phyloP scores from a whole-genome alignment of 139 green algal genomes.

The Desmodesmus armatus region DNA sequence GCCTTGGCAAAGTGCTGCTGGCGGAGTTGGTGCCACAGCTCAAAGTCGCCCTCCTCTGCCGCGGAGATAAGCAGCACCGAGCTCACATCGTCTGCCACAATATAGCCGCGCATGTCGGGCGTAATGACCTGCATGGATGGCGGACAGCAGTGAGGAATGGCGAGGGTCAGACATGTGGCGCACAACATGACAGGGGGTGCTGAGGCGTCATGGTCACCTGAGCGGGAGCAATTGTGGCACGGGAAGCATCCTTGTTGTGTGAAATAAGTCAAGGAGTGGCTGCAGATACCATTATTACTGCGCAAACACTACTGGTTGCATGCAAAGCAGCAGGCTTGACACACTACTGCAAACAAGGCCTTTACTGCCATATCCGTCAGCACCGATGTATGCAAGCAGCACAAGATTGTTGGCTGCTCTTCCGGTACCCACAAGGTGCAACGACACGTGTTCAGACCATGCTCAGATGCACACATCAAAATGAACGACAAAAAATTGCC shows the following conservation, averaged over 20 bases:
- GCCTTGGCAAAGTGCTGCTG: too few species aligned
- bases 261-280: not conserved
- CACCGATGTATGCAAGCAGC: not conserved
- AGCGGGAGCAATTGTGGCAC: not conserved
- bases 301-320: too few species aligned
- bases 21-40: constrained; percentile 4
- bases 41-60: not conserved
- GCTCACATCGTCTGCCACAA: constrained; percentile 19
- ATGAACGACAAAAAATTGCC: not conserved
- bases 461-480: not conserved
- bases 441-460: not conserved
- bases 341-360: not conserved
- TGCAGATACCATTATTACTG: not conserved
- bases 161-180: not conserved
- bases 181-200: not conserved
- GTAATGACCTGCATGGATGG: constrained; percentile 20
- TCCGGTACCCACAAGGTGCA: not conserved
- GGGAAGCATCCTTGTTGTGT: too few species aligned
- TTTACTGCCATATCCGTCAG: not conserved
- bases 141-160: not conserved
- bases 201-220: not conserved
- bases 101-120: constrained; percentile 20
- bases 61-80: not conserved
- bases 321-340: not conserved
- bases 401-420: not conserved